phyloP scores from a whole-genome alignment of 1,284 basidiomycete species.

The Heterobasidion irregulare region DNA sequence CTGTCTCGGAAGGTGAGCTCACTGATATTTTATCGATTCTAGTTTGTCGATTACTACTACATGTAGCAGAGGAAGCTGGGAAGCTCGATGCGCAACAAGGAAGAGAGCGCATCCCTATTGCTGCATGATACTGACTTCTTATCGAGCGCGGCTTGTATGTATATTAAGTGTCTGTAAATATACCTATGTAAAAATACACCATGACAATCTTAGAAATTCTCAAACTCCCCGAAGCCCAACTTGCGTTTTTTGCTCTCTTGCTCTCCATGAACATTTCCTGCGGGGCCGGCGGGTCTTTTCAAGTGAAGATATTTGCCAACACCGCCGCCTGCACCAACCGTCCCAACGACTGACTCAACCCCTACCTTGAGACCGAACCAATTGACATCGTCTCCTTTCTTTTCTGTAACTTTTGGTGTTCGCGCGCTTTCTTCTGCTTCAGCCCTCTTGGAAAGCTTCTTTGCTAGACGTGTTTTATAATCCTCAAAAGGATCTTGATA shows the following conservation, averaged over 20 bases:
- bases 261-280: slow-evolving; percentile 16
- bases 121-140: slow-evolving; percentile 2
- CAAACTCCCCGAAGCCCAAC: slow-evolving; percentile 74
- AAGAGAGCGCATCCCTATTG: slow-evolving; percentile 9
- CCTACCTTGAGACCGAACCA: slow-evolving; percentile 82
- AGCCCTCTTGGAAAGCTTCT: slow-evolving; percentile 64
- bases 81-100: neutral
- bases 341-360: slow-evolving; percentile 23
- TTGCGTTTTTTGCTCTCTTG: slow-evolving; percentile 66
- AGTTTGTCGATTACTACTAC: neutral
- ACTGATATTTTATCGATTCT: slow-evolving; percentile 11
- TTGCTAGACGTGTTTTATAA: slow-evolving; percentile 69
- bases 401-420: slow-evolving; percentile 21
- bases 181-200: neutral
- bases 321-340: slow-evolving; percentile 22
- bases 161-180: slow-evolving; percentile 3
- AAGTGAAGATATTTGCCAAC: slow-evolving; percentile 60
- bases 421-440: slow-evolving; percentile 37
- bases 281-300: slow-evolving; percentile 35
- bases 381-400: slow-evolving; percentile 60
- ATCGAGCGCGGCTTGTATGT: neutral
- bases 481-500: slow-evolving; percentile 84
- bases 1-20: slow-evolving; percentile 18
- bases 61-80: neutral
- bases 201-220: slow-evolving; percentile 8